Percentiles rank a stretch among this genome's conserved stretches.
phyloP scores from a whole-genome alignment of 2,329 filamentous ascomycete species.

The Cryoendolithus antarcticus region DNA sequence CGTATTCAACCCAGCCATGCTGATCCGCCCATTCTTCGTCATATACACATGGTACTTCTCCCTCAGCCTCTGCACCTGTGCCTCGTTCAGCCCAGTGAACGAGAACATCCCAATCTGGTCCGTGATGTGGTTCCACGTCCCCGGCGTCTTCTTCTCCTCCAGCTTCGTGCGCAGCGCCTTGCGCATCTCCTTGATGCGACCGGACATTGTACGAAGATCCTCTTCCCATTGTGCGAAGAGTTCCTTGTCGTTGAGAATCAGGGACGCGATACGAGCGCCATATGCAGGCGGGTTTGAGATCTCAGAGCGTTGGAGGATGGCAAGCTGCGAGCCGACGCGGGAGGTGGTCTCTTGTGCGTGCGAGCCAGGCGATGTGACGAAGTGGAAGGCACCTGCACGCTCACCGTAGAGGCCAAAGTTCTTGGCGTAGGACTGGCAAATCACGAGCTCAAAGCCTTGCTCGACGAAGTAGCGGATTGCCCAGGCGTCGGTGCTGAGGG shows the following conservation, averaged over 20 bases:
- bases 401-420: slow-evolving; percentile 81
- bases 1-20: slow-evolving; percentile 94
- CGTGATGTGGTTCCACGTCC: slow-evolving; percentile 92
- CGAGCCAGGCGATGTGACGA: slow-evolving; percentile 61
- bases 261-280: slow-evolving; percentile 76
- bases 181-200: slow-evolving; percentile 88
- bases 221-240: slow-evolving; percentile 89
- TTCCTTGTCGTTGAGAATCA: slow-evolving; percentile 66
- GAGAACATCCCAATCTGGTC: slow-evolving; percentile 99
- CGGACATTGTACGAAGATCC: slow-evolving; percentile 85
- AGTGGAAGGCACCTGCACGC: slow-evolving; percentile 92
- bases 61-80: slow-evolving; percentile 59
- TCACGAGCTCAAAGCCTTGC: slow-evolving; percentile 62
- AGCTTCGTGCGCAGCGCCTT: slow-evolving; percentile 64
- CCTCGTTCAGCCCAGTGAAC: slow-evolving; percentile 68
- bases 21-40: slow-evolving; percentile 96
- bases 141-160: slow-evolving; percentile 74
- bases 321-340: slow-evolving; percentile 73
- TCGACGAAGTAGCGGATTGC: slow-evolving; percentile 92
- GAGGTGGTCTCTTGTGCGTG: slow-evolving; percentile 48
- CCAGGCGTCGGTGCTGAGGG: slow-evolving; percentile 72
- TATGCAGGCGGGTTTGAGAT: slow-evolving; percentile 96
- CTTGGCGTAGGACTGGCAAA: slow-evolving; percentile 43
- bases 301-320: slow-evolving; percentile 89
- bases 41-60: slow-evolving; percentile 69